These are phyloP conservation scores for Neltuma alba DNA, from an alignment of 306 rosid genomes.

Conservation along the genomic window DNA sequence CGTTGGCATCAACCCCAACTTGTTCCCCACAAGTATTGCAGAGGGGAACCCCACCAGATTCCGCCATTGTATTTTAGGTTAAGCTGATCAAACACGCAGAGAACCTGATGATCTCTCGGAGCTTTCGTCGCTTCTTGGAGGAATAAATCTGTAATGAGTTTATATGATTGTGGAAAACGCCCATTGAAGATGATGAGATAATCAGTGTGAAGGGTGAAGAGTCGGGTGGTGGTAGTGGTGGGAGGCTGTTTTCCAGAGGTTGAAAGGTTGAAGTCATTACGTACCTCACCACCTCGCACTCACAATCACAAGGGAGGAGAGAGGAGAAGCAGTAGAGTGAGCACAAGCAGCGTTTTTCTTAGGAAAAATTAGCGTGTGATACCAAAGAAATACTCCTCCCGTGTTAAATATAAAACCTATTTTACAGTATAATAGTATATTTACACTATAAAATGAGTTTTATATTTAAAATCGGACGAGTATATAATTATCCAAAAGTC, in stretches of 20 bases:
- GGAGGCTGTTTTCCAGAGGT: constrained; percentile 58
- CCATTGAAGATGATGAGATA: constrained; percentile 34
- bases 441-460: no score
- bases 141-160: constrained; percentile 26
- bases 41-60: constrained; percentile 56
- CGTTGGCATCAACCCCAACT: constrained; percentile 63
- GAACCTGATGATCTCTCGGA: constrained; percentile 12
- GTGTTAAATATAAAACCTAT: no score
- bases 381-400: no score
- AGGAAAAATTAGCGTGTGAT: no score
- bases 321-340: constrained; percentile 52
- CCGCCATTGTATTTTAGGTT: constrained; percentile 55
- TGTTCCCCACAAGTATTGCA: constrained; percentile 88
- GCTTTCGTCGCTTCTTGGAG: constrained; percentile 36
- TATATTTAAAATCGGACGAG: no score
- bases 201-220: constrained; percentile 24
- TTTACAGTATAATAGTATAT: no score
- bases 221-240: constrained; percentile 44
- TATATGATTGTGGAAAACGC: constrained; percentile 43
- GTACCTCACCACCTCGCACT: constrained; percentile 27
- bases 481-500: no score
- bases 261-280: constrained; percentile 69
- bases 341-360: no score
- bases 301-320: constrained; percentile 15
- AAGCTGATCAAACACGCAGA: constrained; percentile 28